Base-by-base conservation (phyloP, 768 basidiomycete genomes). In the Rhizopogon vinicolor region DNA sequence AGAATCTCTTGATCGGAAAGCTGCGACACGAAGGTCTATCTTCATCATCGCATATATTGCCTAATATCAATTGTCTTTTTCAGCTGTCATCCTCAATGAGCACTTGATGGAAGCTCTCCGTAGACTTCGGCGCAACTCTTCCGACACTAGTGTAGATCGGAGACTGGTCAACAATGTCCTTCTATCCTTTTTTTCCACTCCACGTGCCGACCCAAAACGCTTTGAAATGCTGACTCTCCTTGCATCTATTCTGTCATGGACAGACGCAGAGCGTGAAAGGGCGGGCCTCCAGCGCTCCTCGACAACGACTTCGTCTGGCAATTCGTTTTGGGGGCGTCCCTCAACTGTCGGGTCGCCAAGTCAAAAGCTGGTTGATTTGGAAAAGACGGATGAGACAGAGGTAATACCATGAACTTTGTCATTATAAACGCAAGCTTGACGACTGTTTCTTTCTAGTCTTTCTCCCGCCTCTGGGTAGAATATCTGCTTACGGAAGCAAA, bases 61-160 rank as follows among this genome's bases (percentile, higher is more conserved):
- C 14, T 22, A 44, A 43, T 57, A n/a, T 52, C 44, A 29, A 54
- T 61, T 35, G 25, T n/a, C 35, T 8, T 40, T 19, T 19, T 12
- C 60, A 96, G 96, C 89, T 50, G 93, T 99, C 13, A 96, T 98
- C 56, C 86, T 95, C 67, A 98, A 98, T 61, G 97, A 98, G 66
- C 97, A 99, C 64, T 78, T 99, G 10, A 97, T 94, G 63, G 96
- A 98, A 71, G 97, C 97, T 3, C 82, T 99, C n/a, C 91, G 96
- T 12, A 87, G 97, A 22, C 79, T 99, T 49, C 85, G 93, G 44
- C 87, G 87, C 60, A 91, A 86, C 56, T 86, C 91, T 0, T 82
- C 90, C 7, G 83, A 83, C 44, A 91, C 84, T 44, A 98, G 92
- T 62, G 96, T 99, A 28, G 96, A 99, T 69, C 77, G 91, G 50